A percentile compares a stretch with the other conserved stretches of the same genome.
These are phyloP conservation scores for Aspergillus latus DNA, from an alignment of 2,329 filamentous ascomycete species.

Conservation along the genomic window DNA sequence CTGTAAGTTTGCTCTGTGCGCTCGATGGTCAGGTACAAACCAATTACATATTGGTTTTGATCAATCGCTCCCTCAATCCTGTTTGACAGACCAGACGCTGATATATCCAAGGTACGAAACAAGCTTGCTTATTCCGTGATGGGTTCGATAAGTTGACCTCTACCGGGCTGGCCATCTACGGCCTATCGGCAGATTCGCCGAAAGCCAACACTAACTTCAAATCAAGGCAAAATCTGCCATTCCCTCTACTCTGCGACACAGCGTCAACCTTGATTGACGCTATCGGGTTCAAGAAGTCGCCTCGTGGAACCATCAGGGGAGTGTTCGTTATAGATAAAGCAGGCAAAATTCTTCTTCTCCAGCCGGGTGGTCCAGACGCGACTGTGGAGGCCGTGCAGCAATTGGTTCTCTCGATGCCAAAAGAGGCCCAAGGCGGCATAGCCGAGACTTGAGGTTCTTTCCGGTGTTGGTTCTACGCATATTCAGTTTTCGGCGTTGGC, in stretches of 20 bases:
- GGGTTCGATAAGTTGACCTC: slow-evolving; percentile 72
- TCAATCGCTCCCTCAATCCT: too few relatives aligned
- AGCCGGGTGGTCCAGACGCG: slow-evolving; percentile 72
- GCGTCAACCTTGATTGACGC: slow-evolving; percentile 72
- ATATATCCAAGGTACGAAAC: slow-evolving; percentile 70
- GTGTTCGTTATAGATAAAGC: slow-evolving; percentile 83
- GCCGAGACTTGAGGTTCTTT: too few relatives aligned
- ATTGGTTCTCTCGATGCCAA: slow-evolving; percentile 54
- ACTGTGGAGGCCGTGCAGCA: slow-evolving; percentile 76
- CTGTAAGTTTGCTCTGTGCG: slow-evolving; percentile 62
- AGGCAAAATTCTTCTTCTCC: slow-evolving; percentile 74
- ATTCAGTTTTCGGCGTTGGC: too few relatives aligned
- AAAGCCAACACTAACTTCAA: slow-evolving; percentile 93
- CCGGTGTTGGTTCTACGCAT: too few relatives aligned
- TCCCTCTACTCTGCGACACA: slow-evolving; percentile 83
- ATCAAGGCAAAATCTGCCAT: slow-evolving; percentile 85
- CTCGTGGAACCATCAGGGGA: slow-evolving; percentile 77
- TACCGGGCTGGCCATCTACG: slow-evolving; percentile 82
- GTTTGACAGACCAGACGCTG: not conserved
- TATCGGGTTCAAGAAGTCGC: slow-evolving; percentile 84
- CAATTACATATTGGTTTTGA: too few relatives aligned
- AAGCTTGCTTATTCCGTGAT: slow-evolving; percentile 93
- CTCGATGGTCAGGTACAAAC: not conserved
- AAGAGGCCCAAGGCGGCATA: not conserved
- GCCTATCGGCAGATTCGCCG: slow-evolving; percentile 81